phyloP scores from a whole-genome alignment of 768 basidiomycete species.

The Dioszegia hungarica region DNA sequence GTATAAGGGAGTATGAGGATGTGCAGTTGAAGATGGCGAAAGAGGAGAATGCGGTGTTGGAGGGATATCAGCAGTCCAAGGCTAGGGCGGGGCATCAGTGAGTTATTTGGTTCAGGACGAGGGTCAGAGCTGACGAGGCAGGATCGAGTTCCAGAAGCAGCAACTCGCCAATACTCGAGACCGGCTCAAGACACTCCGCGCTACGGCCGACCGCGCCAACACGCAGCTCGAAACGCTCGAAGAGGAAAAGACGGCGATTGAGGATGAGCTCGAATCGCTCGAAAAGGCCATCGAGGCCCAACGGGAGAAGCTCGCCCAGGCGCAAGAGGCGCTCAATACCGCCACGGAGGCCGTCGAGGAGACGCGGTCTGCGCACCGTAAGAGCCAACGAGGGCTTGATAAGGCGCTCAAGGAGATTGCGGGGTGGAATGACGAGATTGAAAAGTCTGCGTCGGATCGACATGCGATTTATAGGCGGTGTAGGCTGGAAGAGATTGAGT shows the following conservation, averaged over 20 bases:
- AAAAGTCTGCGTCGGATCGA: conserved; percentile 76
- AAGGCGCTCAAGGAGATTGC: conserved; percentile 87
- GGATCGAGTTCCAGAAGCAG: conserved; percentile 74
- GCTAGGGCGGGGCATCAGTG: conserved; percentile 80
- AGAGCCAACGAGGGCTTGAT: conserved; percentile 72
- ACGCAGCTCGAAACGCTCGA: conserved; percentile 58
- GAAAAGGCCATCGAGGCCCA: conserved; percentile 61
- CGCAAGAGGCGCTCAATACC: conserved; percentile 58
- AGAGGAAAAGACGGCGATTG: conserved; percentile 28
- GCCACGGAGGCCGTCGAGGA: conserved; percentile 63
- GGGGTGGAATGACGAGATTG: conserved; percentile 84
- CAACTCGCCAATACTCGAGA: conserved; percentile 64
- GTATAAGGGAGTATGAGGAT: conserved; percentile 91
- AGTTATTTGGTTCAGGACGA: conserved; percentile 24
- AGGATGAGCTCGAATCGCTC: conserved; percentile 42
- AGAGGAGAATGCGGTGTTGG: conserved; percentile 75
- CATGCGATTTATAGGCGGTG: conserved; percentile 85
- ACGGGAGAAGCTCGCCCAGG: conserved; percentile 60
- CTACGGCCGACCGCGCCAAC: conserved; percentile 61
- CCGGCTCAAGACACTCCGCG: conserved; percentile 56
- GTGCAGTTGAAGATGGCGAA: conserved; percentile 81
- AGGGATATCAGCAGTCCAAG: conserved; percentile 80
- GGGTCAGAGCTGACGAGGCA: conserved; percentile 43
- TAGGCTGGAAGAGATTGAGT: conserved; percentile 80
- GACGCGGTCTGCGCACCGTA: conserved; percentile 64